Conservation (phyloP, 1,139 yeast species). For the Debaryomycetaceae sp. region DNA sequence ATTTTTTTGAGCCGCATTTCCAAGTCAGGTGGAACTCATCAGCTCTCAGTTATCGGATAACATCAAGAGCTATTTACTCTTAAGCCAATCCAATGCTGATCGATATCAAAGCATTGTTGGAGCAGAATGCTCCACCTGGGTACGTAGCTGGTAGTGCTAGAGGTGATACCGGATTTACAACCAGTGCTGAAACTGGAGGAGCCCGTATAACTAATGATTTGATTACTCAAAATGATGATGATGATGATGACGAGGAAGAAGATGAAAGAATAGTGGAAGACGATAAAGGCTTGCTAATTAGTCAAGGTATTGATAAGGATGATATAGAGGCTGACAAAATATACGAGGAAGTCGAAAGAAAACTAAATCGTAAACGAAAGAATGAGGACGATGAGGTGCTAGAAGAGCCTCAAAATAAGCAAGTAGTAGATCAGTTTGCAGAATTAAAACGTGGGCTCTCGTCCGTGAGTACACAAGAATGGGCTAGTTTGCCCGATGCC, state of each 20-base stretch:
- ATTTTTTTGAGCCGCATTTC: background rate
- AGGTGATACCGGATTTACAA: constrained; percentile 92
- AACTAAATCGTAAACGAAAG: constrained; percentile 38
- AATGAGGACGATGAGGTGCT: constrained; percentile 21
- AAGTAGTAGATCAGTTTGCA: constrained; percentile 27
- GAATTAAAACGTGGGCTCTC: constrained; percentile 64
- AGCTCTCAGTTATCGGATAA: background rate
- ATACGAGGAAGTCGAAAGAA: constrained; percentile 61
- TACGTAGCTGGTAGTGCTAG: constrained; percentile 92
- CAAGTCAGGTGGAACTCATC: constrained; percentile 2
- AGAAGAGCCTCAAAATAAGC: constrained; percentile 13
- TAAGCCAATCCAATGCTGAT: constrained; percentile 15
- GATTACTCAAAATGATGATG: constrained; percentile 26
- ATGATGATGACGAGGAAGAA: constrained; percentile 24
- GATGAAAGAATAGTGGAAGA: constrained; percentile 19
- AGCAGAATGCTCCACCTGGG: constrained; percentile 85
- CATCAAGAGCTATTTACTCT: background rate
- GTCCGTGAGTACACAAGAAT: constrained; percentile 61
- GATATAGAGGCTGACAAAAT: constrained; percentile 73
- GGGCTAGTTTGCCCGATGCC: constrained; percentile 85
- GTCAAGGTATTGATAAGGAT: constrained; percentile 45
- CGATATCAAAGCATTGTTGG: constrained; percentile 65
- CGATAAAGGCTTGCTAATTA: constrained; percentile 4
- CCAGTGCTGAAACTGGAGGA: constrained; percentile 69
- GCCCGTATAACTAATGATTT: constrained; percentile 14